Conservation (phyloP, 2,329 filamentous ascomycete species). For the Ceratocystis diversiconidia region DNA sequence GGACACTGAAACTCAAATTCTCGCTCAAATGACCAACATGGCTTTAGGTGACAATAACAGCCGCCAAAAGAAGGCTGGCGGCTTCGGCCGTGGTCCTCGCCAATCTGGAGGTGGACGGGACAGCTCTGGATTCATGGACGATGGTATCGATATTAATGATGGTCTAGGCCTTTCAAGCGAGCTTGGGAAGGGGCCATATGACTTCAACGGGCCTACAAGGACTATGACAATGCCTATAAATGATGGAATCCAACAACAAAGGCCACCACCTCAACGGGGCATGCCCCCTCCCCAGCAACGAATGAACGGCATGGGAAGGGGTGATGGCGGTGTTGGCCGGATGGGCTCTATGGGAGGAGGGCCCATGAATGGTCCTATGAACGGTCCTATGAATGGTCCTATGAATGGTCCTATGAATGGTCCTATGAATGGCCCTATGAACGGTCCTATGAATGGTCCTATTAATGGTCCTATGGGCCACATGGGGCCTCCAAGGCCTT, state of each 20-base stretch:
- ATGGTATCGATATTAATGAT: conserved; percentile 25
- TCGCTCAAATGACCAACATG: conserved; percentile 16
- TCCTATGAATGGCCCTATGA: conserved; percentile 2
- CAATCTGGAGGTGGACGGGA: conserved; percentile 7
- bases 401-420: not conserved
- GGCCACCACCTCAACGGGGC: conserved; percentile 22
- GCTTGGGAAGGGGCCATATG: conserved; percentile 22
- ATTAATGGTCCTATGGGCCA: not conserved
- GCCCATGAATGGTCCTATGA: conserved; percentile 20
- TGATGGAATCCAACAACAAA: conserved; percentile 27
- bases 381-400: not conserved
- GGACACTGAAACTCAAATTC: conserved; percentile 15
- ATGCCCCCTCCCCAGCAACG: conserved; percentile 25
- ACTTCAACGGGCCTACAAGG: conserved; percentile 39
- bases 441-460: not conserved
- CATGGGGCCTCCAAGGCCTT: conserved; percentile 26
- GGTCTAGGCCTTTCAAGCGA: conserved; percentile 24
- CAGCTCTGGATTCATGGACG: conserved; percentile 23
- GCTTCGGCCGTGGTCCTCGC: conserved; percentile 9
- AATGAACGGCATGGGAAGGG: conserved; percentile 34
- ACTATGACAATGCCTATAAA: conserved; percentile 49
- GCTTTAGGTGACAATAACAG: conserved; percentile 6
- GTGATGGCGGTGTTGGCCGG: conserved; percentile 25
- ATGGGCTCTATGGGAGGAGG: conserved; percentile 27
- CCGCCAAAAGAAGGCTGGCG: conserved; percentile 9